A percentile compares a stretch with the other conserved stretches of the same genome.
These are phyloP conservation scores for Eutrema japonicum DNA, from an alignment of 345 rosid species.

Conservation along the genomic window DNA sequence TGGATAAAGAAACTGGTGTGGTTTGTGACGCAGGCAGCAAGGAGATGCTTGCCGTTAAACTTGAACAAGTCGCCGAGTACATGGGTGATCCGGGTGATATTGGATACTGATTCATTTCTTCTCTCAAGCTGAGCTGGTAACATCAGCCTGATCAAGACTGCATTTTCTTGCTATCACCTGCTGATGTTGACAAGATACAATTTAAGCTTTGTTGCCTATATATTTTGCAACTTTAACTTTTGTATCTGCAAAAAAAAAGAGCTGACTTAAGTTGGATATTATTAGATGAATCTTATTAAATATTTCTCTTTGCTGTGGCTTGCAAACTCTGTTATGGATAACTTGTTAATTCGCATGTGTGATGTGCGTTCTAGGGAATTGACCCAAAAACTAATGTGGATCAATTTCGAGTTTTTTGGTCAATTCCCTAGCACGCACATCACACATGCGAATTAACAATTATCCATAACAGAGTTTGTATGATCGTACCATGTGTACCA, in stretches of 20 bases:
- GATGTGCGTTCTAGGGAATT: background rate
- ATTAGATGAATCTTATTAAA: background rate
- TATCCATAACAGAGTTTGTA: background rate
- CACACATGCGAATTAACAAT: background rate
- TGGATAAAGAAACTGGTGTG: slow-evolving; percentile 64
- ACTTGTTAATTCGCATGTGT: background rate
- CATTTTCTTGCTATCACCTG: background rate
- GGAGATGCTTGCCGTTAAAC: slow-evolving; percentile 63
- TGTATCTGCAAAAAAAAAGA: background rate
- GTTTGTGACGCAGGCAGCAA: slow-evolving; percentile 70
- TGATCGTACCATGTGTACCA: too few relatives aligned
- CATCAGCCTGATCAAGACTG: background rate
- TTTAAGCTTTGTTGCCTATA: background rate
- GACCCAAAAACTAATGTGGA: too few relatives aligned
- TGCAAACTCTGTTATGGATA: background rate
- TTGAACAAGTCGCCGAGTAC: slow-evolving; percentile 88
- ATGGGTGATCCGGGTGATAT: slow-evolving; percentile 65
- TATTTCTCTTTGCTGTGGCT: slow-evolving; percentile 4
- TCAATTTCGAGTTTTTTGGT: background rate
- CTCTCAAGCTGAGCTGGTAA: background rate
- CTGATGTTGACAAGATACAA: background rate
- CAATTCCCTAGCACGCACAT: background rate
- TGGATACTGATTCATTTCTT: slow-evolving; percentile 45
- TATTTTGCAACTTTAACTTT: background rate
- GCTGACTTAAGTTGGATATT: background rate